Conservation (phyloP, 306 rosid species). For the Castanea mollissima region DNA sequence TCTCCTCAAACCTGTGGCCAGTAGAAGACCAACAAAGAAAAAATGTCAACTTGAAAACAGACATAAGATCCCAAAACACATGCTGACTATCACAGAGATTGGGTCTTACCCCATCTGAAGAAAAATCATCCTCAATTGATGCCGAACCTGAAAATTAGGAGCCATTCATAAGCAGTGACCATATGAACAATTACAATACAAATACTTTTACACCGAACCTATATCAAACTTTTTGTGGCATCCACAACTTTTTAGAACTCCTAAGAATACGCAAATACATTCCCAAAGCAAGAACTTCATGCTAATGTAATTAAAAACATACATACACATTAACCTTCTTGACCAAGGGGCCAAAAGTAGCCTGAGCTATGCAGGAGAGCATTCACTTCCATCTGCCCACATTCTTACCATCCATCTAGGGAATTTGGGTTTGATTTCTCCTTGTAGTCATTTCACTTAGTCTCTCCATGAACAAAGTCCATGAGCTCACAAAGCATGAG, state of each 20-base stretch:
- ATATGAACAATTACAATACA: slow-evolving; percentile 5
- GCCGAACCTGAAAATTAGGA: slow-evolving; percentile 65
- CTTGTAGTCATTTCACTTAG: neutral
- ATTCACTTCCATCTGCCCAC: neutral
- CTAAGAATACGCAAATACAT: neutral
- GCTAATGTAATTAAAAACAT: neutral
- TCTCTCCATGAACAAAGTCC: slow-evolving; percentile 1
- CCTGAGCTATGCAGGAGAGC: neutral
- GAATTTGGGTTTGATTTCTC: neutral
- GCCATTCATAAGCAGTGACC: slow-evolving; percentile 4
- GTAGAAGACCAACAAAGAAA: slow-evolving; percentile 6
- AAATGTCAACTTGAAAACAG: slow-evolving; percentile 11
- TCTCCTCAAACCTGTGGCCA: slow-evolving; percentile 87
- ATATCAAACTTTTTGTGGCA: neutral
- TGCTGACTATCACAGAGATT: slow-evolving; percentile 15
- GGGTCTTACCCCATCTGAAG: slow-evolving; percentile 81
- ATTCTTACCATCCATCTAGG: neutral
- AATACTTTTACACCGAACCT: neutral
- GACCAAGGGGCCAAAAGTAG: neutral
- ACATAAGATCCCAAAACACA: slow-evolving; percentile 9
- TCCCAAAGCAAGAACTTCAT: too few species aligned
- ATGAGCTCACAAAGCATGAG: neutral
- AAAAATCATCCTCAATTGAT: slow-evolving; percentile 76
- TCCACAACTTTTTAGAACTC: neutral
- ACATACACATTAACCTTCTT: neutral